Conservation (phyloP, 176 grass and related monocot species). For the Elymus sibiricus region DNA sequence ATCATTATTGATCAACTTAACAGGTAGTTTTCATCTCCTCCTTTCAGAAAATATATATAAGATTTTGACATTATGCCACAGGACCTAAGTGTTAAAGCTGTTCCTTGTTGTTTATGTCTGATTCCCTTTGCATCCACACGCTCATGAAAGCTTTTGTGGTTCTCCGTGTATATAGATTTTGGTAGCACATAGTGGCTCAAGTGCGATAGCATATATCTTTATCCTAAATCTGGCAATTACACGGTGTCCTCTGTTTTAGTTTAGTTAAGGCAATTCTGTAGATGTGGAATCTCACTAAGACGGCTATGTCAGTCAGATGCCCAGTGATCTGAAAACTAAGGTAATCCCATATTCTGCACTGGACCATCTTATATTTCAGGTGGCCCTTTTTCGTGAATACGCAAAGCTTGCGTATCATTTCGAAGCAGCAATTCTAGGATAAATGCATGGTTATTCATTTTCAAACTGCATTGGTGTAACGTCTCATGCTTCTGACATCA, state of each 20-base stretch:
- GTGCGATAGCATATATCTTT: neutral
- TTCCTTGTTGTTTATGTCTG: neutral
- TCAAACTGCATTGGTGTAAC: neutral
- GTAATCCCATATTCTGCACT: neutral
- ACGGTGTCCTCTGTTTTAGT: neutral
- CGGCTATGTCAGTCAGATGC: neutral
- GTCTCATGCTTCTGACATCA: neutral
- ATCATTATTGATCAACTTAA: conserved; percentile 47
- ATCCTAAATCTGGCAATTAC: conserved; percentile 8
- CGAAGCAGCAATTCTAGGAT: neutral
- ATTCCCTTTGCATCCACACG: neutral
- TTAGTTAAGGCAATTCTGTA: neutral
- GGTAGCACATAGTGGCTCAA: neutral
- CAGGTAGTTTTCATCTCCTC: conserved; percentile 12
- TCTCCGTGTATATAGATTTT: conserved; percentile 3
- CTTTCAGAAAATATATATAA: neutral
- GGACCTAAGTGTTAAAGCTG: neutral
- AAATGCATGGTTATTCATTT: neutral
- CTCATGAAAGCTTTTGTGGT: neutral
- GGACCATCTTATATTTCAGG: neutral
- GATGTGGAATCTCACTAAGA: neutral
- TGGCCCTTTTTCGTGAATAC: too few species aligned
- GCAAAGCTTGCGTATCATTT: too few species aligned
- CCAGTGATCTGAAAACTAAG: neutral
- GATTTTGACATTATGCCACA: neutral